Conservation (phyloP, 148 eudicot genomes). For the Diospyros kaki region DNA sequence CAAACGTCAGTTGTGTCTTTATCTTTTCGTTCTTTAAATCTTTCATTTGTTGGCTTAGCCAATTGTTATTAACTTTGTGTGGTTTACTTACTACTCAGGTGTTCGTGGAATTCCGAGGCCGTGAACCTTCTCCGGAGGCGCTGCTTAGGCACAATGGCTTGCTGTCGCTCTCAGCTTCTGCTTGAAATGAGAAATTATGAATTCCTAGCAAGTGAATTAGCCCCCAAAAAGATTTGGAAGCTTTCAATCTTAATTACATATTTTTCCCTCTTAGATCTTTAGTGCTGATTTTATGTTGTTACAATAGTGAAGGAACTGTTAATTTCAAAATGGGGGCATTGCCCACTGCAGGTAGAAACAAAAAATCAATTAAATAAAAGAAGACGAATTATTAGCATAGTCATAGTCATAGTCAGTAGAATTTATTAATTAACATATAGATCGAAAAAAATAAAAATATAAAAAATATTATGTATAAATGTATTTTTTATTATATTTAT, state of each 20-base stretch:
- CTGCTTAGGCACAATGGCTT: conserved; percentile 95
- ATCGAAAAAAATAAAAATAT: too few relatives aligned
- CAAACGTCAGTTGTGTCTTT: too few relatives aligned
- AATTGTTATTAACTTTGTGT: conserved; percentile 1
- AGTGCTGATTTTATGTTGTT: too few relatives aligned
- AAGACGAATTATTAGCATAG: too few relatives aligned
- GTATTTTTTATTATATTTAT: too few relatives aligned
- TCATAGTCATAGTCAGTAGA: too few relatives aligned
- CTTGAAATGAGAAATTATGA: conserved; percentile 5
- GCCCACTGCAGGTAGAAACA: neutral
- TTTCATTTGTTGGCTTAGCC: neutral
- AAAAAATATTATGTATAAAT: too few relatives aligned
- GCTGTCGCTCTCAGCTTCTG: conserved; percentile 36
- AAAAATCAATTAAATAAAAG: too few relatives aligned
- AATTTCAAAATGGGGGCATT: neutral
- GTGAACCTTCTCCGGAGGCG: conserved; percentile 95
- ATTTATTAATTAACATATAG: too few relatives aligned
- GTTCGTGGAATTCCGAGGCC: conserved; percentile 88
- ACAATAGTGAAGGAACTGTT: too few relatives aligned
- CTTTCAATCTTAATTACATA: neutral
- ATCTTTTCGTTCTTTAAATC: too few relatives aligned
- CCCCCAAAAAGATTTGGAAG: neutral
- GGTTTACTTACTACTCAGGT: conserved; percentile 38
- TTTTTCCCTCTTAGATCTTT: too few relatives aligned
- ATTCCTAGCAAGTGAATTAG: neutral